A percentile compares a stretch with the other conserved stretches of the same genome.
These are phyloP conservation scores for Camellia lanceoleosa DNA, from an alignment of 148 eudicot species.

Conservation along the genomic window DNA sequence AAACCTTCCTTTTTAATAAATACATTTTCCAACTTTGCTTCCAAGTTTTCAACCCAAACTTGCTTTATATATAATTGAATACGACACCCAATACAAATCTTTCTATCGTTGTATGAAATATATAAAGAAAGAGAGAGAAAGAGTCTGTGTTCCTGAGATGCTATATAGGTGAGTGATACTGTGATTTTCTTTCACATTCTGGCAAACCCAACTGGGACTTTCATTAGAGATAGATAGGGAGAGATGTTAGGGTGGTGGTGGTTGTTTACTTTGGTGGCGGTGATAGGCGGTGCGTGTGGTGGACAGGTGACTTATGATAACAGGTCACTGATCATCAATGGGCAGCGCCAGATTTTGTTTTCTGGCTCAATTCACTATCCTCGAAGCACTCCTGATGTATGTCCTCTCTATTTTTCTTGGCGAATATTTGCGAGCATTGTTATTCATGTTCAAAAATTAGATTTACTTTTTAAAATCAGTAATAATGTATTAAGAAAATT, in stretches of 20 bases:
- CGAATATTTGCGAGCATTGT: too few relatives aligned
- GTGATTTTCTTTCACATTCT: not conserved
- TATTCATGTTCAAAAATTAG: too few relatives aligned
- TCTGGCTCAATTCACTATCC: constrained; percentile 65
- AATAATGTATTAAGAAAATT: too few relatives aligned
- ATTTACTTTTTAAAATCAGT: too few relatives aligned
- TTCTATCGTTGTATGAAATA: not conserved
- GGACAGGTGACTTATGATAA: constrained; percentile 36
- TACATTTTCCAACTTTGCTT: not conserved
- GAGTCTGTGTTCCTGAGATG: not conserved
- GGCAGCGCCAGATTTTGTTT: constrained; percentile 38
- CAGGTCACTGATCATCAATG: constrained; percentile 44
- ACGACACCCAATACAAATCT: not conserved
- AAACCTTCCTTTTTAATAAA: not conserved
- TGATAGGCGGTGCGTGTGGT: not conserved
- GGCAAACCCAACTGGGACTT: not conserved
- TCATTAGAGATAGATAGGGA: not conserved
- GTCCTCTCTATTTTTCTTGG: not conserved
- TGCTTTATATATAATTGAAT: not conserved
- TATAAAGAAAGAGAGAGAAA: not conserved
- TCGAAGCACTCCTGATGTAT: constrained; percentile 35
- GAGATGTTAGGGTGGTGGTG: constrained; percentile 11
- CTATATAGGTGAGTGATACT: not conserved
- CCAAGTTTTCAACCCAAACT: not conserved
- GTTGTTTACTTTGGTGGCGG: not conserved